Conservation (phyloP, 208 protist genomes). For the Porcisia hertigi region DNA sequence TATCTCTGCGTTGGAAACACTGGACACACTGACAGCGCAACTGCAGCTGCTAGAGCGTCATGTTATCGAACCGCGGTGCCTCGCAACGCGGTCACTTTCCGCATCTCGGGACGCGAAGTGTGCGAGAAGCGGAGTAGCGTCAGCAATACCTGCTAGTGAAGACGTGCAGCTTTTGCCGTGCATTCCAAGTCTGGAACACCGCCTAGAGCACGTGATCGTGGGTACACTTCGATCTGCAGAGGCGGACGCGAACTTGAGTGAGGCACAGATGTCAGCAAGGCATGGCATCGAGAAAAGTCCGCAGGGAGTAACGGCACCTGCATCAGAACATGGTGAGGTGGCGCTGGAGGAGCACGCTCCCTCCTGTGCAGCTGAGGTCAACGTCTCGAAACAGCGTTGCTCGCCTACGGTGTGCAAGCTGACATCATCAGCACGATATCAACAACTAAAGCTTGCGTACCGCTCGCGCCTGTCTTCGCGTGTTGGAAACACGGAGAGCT, state of each 20-base stretch:
- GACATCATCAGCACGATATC: slow-evolving; percentile 16
- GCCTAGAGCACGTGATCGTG: background rate
- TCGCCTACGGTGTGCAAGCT: background rate
- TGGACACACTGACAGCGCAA: background rate
- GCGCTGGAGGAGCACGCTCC: background rate
- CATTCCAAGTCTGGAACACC: background rate
- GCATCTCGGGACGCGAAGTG: background rate
- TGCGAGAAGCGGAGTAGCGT: background rate
- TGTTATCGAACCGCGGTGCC: background rate
- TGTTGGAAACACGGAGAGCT: background rate
- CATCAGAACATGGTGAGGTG: background rate
- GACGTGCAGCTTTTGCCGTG: background rate
- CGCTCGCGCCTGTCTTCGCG: background rate
- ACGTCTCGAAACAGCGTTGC: background rate
- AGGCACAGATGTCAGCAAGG: background rate
- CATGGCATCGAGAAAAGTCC: background rate
- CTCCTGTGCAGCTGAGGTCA: background rate
- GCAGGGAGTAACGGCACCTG: background rate
- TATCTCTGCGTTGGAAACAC: background rate
- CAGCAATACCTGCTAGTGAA: background rate
- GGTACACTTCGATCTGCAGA: background rate
- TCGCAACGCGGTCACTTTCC: background rate
- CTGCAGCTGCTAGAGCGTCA: slow-evolving; percentile 10
- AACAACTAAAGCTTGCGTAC: slow-evolving; percentile 18
- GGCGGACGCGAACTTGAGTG: background rate